Percentiles rank a stretch among this genome's conserved stretches.
phyloP scores from a whole-genome alignment of 1,284 basidiomycete genomes.

The Anthracocystis walkeri region DNA sequence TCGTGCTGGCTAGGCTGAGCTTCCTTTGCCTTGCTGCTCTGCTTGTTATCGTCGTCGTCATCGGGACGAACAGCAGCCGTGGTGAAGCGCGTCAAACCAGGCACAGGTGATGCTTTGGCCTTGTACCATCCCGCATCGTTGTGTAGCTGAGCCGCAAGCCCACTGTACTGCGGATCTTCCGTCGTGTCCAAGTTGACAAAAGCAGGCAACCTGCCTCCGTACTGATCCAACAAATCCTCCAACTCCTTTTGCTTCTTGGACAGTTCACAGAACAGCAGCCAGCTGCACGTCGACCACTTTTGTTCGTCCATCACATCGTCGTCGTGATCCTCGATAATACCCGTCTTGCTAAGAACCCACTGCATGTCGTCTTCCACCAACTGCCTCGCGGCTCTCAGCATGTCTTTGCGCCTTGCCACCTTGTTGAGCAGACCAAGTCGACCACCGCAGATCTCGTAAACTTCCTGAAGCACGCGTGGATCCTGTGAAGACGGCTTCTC shows the following conservation, averaged over 20 bases:
- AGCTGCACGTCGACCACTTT: slow-evolving; percentile 66
- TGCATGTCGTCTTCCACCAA: slow-evolving; percentile 65
- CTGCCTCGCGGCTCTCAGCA: slow-evolving; percentile 56
- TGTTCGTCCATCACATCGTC: slow-evolving; percentile 68
- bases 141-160: slow-evolving; percentile 47
- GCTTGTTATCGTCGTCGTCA: slow-evolving; percentile 3
- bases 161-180: slow-evolving; percentile 47
- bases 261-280: slow-evolving; percentile 62
- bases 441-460: slow-evolving; percentile 62
- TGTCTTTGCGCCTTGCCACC: slow-evolving; percentile 55
- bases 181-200: slow-evolving; percentile 31
- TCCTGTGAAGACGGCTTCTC: slow-evolving; percentile 49
- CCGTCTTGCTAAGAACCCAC: slow-evolving; percentile 66
- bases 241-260: slow-evolving; percentile 57
- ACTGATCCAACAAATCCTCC: slow-evolving; percentile 47
- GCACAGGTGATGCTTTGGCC: slow-evolving; percentile 36
- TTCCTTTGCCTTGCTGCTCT: background rate
- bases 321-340: slow-evolving; percentile 66
- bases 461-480: slow-evolving; percentile 51
- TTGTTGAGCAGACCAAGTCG: slow-evolving; percentile 61
- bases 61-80: background rate
- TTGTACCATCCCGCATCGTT: slow-evolving; percentile 50
- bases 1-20: background rate
- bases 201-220: slow-evolving; percentile 34
- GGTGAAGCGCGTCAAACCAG: slow-evolving; percentile 40